Evolutionary conservation across 129 eudicot genomes (phyloP), one percentile per base, ranked within the genome.

Genomic region (Arctium minus): DNA sequence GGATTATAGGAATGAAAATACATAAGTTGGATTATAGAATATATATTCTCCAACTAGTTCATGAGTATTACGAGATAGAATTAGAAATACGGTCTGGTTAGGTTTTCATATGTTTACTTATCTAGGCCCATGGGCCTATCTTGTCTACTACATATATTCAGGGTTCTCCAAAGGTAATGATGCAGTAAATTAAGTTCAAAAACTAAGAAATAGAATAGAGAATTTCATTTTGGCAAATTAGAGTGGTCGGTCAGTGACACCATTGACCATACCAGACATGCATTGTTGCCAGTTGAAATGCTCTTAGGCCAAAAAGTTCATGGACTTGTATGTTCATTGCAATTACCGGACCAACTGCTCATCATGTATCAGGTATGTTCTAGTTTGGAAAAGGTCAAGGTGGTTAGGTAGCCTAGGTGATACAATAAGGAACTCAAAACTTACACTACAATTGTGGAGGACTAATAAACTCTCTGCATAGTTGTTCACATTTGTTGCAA

Each of bases 141-240:
- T 78, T 39, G 42, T 79, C 67, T 31, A 44, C 75, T 79, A 30
- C 40, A 79, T 42, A 60, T 38, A 79, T 37, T 68, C 31, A 42
- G n/a, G 82, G 82, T 29, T 67, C 42, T 37, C 65, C 62, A 42
- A 1, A 13, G 75, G 13, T 37, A 18, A 5, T 64, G 11, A 50
- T 50, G n/a, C 62, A 50, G 15, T 50, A 15, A 50, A 17, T 17
- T 17, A 17, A 60, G 68, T 60, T 1, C 29, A 60, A 56, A 3
- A 13, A 6, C 22, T 6, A 11, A 27, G 0, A 29, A 42, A 3
- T 39, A 27, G n/a, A 65, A 65, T n/a, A 6, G 11, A 29, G 29
- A 3, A 5, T 30, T 29, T 40, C 35, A 30, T 29, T 5, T 68
- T 27, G 75, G 17, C 67, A 78, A 8, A 6, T 13, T 78, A 35